Evolutionary conservation across 257 asterid species (phyloP), one percentile per base, ranked within the genome.

Genomic region (Solanum clarkiae): DNA sequence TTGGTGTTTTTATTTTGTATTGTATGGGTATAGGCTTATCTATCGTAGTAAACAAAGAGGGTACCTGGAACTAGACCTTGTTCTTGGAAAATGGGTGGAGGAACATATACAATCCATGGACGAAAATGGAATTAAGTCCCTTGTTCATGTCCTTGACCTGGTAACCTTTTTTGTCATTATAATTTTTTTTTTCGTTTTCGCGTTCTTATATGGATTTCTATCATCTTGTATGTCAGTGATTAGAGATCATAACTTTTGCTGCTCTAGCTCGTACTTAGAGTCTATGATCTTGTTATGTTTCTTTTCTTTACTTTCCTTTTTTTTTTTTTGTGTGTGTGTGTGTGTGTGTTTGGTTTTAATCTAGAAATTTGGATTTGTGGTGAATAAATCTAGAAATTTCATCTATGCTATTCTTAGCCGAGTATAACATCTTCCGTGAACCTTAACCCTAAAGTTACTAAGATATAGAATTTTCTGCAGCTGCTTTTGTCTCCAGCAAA

Each of bases 11-110:
- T 10, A 14, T 20, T 29, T 66, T 77, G 15, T 71, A 3, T 32
- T 80, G 49, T 80, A 2, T 71, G 44, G 5, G 18, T 90, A 62
- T 87, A 95, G 99, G 93, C 88, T 95, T 85, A 72, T 94, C 65
- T 95, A 94, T 72, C 91, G 98, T 91, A 95, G 99, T 91, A 95
- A 93, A 88, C 99, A 95, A 66, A 92, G 99, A 89, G 99, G 99
- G 14, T 95, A 80, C 85, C 91, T 95, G 62, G 99, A 95, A 92
- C 94, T 95, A 88, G 99, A 95, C 89, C 89, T 94, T 87, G 51
- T 94, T 91, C 86, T 95, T 88, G 99, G 99, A 11, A 94, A 90
- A 84, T 95, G 98, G 98, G 99, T 94, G 87, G 97, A 93, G 89
- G 97, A 94, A 71, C 88, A 96, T 88, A 93, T 94, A 86, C 93